These are phyloP conservation scores for Ilyonectria robusta DNA, from an alignment of 2,329 filamentous ascomycete genomes.

Conservation along the genomic window DNA sequence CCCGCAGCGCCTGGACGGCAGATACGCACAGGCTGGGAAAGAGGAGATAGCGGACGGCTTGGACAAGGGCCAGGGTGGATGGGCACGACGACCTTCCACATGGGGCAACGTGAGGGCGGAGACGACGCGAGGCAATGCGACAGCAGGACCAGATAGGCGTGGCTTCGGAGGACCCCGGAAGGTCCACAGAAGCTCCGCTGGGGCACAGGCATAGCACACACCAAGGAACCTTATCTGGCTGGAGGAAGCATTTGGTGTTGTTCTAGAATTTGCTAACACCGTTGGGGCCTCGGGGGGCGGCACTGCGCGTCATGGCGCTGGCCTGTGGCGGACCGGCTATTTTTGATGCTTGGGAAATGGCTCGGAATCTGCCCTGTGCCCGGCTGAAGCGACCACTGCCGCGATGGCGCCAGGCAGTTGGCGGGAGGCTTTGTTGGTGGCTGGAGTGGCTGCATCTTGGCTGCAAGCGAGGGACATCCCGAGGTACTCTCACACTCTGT, in stretches of 20 bases:
- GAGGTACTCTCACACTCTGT: not conserved
- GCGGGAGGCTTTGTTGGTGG: not conserved
- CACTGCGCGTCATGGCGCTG: slow-evolving; percentile 1
- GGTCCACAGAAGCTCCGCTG: not conserved
- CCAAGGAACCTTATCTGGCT: slow-evolving; percentile 17
- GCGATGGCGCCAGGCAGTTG: not conserved
- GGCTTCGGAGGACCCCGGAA: slow-evolving; percentile 7
- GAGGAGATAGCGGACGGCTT: slow-evolving; percentile 36
- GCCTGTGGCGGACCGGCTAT: not conserved
- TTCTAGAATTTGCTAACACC: slow-evolving; percentile 6
- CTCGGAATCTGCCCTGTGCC: slow-evolving; percentile 1
- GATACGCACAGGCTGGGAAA: slow-evolving; percentile 1
- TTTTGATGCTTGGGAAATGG: not conserved
- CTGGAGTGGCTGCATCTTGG: not conserved
- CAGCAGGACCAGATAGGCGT: slow-evolving; percentile 15
- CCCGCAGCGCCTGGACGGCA: slow-evolving; percentile 8
- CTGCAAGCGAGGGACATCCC: not conserved
- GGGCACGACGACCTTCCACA: slow-evolving; percentile 22
- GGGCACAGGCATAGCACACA: not conserved
- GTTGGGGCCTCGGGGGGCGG: not conserved
- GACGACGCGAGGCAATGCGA: slow-evolving; percentile 1
- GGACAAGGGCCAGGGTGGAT: not conserved
- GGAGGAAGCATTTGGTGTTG: not conserved
- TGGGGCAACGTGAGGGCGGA: slow-evolving; percentile 6
- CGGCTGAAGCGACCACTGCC: not conserved